phyloP scores from a whole-genome alignment of 257 asterid genomes.

The Solanum peruvianum region DNA sequence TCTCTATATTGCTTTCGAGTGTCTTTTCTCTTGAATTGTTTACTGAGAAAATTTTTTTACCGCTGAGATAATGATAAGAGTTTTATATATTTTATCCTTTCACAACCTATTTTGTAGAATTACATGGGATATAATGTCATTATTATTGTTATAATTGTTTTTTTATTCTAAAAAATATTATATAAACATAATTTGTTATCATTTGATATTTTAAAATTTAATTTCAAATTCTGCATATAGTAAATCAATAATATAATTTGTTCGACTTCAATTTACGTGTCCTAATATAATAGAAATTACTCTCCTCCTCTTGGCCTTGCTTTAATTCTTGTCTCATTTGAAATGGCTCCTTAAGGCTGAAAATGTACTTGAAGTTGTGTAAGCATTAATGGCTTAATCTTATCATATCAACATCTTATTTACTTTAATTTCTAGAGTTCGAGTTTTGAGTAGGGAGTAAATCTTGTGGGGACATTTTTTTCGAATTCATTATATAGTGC shows the following conservation, averaged over 20 bases:
- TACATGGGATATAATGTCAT: neutral
- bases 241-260: no score
- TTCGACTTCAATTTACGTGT: neutral
- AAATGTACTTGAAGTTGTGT: neutral
- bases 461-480: rapidly evolving
- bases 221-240: no score
- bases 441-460: no score
- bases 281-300: neutral
- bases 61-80: neutral
- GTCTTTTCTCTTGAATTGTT: neutral
- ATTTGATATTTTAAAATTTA: no score
- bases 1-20: neutral
- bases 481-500: no score
- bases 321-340: neutral
- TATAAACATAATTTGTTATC: no score
- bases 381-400: neutral
- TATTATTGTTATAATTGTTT: neutral
- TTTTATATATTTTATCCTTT: no score
- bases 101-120: no score
- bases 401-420: no score
- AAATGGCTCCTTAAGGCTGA: neutral
- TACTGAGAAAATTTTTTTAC: no score
- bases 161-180: no score
- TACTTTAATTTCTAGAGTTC: no score
- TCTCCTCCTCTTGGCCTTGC: neutral